These are phyloP conservation scores for Hibiscus mutabilis DNA, from an alignment of 345 rosid genomes.

Conservation along the genomic window DNA sequence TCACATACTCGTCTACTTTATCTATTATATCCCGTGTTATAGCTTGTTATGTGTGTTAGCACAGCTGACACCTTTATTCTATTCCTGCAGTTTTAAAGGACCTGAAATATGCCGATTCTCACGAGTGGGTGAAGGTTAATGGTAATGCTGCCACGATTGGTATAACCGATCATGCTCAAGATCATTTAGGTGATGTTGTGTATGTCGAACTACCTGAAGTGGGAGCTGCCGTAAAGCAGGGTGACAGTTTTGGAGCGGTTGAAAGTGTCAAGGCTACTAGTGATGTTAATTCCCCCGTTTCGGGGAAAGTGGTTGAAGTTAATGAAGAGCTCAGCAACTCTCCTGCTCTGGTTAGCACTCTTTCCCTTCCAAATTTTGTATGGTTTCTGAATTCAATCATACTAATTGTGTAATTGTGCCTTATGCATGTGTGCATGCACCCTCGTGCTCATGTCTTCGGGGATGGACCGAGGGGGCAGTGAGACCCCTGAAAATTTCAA, in stretches of 20 bases:
- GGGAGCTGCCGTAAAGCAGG: conserved; percentile 57
- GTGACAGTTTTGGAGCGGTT: conserved; percentile 17
- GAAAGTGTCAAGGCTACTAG: conserved; percentile 93
- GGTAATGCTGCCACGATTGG: conserved; percentile 74
- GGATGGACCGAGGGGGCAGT: too few relatives aligned
- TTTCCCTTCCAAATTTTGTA: neutral
- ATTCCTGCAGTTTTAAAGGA: conserved; percentile 57
- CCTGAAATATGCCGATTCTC: conserved; percentile 79
- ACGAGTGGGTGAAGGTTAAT: conserved; percentile 88
- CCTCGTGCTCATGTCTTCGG: too few relatives aligned
- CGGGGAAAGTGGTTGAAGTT: conserved; percentile 72
- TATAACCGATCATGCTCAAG: conserved; percentile 95
- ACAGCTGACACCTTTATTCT: neutral
- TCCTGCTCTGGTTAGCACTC: conserved; percentile 75
- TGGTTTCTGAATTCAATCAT: neutral
- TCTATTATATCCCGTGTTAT: neutral
- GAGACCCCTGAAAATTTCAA: too few relatives aligned
- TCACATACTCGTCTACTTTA: neutral
- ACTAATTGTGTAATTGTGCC: neutral
- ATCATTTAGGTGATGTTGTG: conserved; percentile 94
- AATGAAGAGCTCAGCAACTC: conserved; percentile 50
- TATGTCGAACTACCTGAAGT: conserved; percentile 84
- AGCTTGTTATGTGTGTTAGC: neutral
- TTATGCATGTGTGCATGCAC: too few relatives aligned
- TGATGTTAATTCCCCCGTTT: conserved; percentile 83